Conservation (phyloP, 306 rosid genomes). For the Biancaea sappan region DNA sequence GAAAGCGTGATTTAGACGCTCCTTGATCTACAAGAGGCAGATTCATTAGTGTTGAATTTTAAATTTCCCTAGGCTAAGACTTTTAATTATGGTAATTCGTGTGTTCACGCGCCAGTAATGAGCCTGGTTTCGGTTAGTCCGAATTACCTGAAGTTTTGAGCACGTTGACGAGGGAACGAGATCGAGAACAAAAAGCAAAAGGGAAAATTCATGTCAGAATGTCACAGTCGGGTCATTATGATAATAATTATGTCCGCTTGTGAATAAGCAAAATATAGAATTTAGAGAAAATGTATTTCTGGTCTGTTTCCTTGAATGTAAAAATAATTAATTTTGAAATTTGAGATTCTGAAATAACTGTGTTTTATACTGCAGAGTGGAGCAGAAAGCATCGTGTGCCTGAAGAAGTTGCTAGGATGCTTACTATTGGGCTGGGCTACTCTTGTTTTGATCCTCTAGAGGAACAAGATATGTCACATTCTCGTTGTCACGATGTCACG, state of each 20-base stretch:
- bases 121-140: not conserved
- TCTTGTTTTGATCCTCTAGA: conserved; percentile 63
- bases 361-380: conserved; percentile 64
- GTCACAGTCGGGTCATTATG: not conserved
- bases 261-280: too few relatives aligned
- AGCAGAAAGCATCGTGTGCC: conserved; percentile 48
- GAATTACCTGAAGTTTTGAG: not conserved
- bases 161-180: not conserved
- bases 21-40: too few relatives aligned
- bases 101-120: conserved; percentile 38
- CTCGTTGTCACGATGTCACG: conserved; percentile 30
- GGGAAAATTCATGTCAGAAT: conserved; percentile 18
- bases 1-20: too few relatives aligned
- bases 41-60: too few relatives aligned
- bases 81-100: not conserved
- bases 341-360: conserved; percentile 3
- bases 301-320: too few relatives aligned
- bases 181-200: not conserved
- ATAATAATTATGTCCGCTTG: not conserved
- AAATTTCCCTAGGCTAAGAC: too few relatives aligned
- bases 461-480: conserved; percentile 24
- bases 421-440: conserved; percentile 68
- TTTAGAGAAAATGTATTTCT: too few relatives aligned
- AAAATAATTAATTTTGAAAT: conserved; percentile 1
- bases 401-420: conserved; percentile 62